phyloP scores from a whole-genome alignment of 805 yeast species.

The Pichia nanzhaoensis region DNA sequence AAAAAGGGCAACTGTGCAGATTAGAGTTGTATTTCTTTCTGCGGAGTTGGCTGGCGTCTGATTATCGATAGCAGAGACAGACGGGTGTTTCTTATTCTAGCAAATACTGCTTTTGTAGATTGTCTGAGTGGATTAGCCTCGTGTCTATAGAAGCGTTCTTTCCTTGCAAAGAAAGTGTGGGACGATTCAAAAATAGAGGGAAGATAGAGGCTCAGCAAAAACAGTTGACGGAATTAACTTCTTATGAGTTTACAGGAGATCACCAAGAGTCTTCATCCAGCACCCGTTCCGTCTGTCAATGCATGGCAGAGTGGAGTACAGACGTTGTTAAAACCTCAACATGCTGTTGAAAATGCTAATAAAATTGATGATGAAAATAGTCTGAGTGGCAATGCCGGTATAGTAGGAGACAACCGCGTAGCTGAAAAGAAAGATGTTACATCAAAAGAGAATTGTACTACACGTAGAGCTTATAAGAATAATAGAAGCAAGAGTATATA shows the following conservation, averaged over 20 bases:
- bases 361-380: not conserved
- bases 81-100: too few species aligned
- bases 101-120: too few species aligned
- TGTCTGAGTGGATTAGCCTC: too few species aligned
- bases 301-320: conserved; percentile 20
- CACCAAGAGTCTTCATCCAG: conserved; percentile 21
- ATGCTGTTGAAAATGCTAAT: not conserved
- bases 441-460: too few species aligned
- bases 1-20: too few species aligned
- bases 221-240: not conserved
- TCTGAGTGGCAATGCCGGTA: not conserved
- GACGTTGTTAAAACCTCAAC: conserved; percentile 1
- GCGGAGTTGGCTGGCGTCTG: too few species aligned
- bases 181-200: not conserved
- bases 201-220: conserved; percentile 1
- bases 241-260: conserved; percentile 4
- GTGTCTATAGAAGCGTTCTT: too few species aligned
- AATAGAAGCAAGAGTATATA: too few species aligned
- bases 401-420: not conserved
- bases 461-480: too few species aligned
- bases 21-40: too few species aligned
- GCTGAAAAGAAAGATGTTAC: not conserved
- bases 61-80: too few species aligned
- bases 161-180: too few species aligned
- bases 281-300: conserved; percentile 26